Base-by-base conservation (phyloP, 1,284 basidiomycete species). In the Omphalotus olearius region DNA sequence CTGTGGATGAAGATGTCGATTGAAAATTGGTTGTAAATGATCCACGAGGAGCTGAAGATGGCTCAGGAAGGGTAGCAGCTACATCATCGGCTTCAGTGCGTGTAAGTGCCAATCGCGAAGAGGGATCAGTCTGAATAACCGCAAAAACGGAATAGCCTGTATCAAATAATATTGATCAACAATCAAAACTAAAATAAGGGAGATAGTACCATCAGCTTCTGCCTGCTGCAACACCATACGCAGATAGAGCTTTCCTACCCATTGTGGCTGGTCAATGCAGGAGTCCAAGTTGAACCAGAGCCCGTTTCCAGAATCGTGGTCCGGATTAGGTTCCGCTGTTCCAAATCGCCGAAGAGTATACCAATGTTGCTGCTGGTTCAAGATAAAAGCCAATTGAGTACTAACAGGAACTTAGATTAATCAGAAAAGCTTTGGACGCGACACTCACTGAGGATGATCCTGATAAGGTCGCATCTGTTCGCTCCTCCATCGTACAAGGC, bases 231-330 rank as follows among this genome's bases (percentile, higher is more conserved):
- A 71, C 41, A 92, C 82, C 83, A 96, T 87, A 49, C 83, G 82
- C 2, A 98, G 80, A 67, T 93, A 94, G 1, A 83, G 81, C 56
- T 82, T 85, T 20, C 88, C 80, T 41, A 98, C 80, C 88, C 91
- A 93, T 66, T 91, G 82, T 4, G 94, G 92, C 10, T 69, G 62
- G 18, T 73, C 57, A 14, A 85, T 73, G 62, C 81, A 88, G 7
- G 91, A 94, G 65, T 97, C 92, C 20, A 98, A 76, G 67, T 96
- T 94, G 72, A 92, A 97, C 91, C 93, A 97, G 62, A 86, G 84
- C 2, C 82, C 80, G 36, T 74, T 67, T 13, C 73, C 84, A 42
- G 67, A 70, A 62, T 83, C 77, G 14, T 58, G 58, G 18, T 71
- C 68, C 16, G 69, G 61, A 48, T 72, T 63, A 3, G 75, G 56